A percentile compares a stretch with the other conserved stretches of the same genome.
phyloP scores from a whole-genome alignment of 164 flowering plant genomes.

The Berberis vulgaris region DNA sequence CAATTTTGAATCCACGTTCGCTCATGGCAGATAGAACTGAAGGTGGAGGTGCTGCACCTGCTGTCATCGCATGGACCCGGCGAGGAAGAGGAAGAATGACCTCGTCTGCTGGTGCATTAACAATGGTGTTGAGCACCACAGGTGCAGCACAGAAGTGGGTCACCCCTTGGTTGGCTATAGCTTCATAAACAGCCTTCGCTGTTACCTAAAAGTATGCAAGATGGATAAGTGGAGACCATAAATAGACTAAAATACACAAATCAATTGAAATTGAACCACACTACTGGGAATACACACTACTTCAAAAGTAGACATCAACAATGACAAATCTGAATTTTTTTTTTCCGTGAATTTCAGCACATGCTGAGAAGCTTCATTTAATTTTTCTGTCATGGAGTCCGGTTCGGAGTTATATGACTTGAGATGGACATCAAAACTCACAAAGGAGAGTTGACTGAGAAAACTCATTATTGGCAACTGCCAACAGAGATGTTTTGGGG shows the following conservation, averaged over 20 bases:
- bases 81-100: slow-evolving; percentile 77
- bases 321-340: too few relatives aligned
- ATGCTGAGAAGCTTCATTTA: too few relatives aligned
- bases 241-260: background rate
- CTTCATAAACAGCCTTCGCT: slow-evolving; percentile 72
- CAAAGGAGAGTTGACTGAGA: too few relatives aligned
- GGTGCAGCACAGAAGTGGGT: slow-evolving; percentile 98
- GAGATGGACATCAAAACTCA: too few relatives aligned
- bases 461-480: too few relatives aligned
- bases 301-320: too few relatives aligned
- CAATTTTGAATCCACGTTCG: slow-evolving; percentile 59
- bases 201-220: slow-evolving; percentile 44
- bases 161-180: slow-evolving; percentile 65
- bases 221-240: background rate
- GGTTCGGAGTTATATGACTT: too few relatives aligned
- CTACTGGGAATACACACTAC: too few relatives aligned
- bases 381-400: too few relatives aligned
- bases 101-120: slow-evolving; percentile 58
- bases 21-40: slow-evolving; percentile 64
- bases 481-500: too few relatives aligned
- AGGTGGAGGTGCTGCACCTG: slow-evolving; percentile 97
- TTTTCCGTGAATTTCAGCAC: too few relatives aligned
- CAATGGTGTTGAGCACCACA: slow-evolving; percentile 78
- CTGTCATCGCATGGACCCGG: slow-evolving; percentile 74
- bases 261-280: too few relatives aligned